Evolutionary conservation across 257 asterid genomes (phyloP).

Genomic region (Fraxinus cuspidata): DNA sequence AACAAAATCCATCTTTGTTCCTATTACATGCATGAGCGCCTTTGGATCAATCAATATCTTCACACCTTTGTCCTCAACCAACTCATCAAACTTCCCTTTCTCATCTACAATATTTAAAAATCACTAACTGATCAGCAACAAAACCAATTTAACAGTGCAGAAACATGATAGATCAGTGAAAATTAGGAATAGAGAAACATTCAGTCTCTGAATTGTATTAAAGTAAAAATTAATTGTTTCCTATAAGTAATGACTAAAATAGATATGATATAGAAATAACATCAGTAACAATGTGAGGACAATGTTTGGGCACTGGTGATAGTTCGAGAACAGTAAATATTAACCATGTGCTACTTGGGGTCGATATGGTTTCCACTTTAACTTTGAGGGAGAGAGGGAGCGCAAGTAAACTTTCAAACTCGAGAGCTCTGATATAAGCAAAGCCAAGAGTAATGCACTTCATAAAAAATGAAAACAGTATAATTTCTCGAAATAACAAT

Average conservation of each 20-base stretch:
- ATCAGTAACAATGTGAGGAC: not conserved
- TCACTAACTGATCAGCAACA: conserved; percentile 3
- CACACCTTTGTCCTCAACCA: conserved; percentile 79
- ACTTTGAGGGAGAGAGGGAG: not conserved
- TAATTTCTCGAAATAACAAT: not conserved
- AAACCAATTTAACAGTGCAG: not conserved
- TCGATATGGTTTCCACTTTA: not conserved
- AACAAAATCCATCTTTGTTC: conserved; percentile 70
- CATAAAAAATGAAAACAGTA: not conserved
- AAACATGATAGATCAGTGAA: not conserved
- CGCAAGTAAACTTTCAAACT: not conserved
- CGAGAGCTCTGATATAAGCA: not conserved
- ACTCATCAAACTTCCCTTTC: conserved; percentile 88
- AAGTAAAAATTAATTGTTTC: not conserved
- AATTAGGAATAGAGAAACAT: not conserved
- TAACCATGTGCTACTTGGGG: not conserved
- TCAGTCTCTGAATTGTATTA: not conserved
- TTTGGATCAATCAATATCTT: conserved; percentile 64
- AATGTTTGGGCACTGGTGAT: not conserved
- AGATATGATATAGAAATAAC: not conserved
- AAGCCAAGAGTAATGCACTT: not conserved
- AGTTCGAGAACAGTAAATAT: not conserved
- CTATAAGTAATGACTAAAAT: not conserved
- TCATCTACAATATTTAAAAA: conserved; percentile 52
- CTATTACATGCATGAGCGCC: conserved; percentile 71